Percentiles rank a stretch among this genome's conserved stretches.
Conservation (phyloP, 768 basidiomycete species). For the Mycena indigotica region DNA sequence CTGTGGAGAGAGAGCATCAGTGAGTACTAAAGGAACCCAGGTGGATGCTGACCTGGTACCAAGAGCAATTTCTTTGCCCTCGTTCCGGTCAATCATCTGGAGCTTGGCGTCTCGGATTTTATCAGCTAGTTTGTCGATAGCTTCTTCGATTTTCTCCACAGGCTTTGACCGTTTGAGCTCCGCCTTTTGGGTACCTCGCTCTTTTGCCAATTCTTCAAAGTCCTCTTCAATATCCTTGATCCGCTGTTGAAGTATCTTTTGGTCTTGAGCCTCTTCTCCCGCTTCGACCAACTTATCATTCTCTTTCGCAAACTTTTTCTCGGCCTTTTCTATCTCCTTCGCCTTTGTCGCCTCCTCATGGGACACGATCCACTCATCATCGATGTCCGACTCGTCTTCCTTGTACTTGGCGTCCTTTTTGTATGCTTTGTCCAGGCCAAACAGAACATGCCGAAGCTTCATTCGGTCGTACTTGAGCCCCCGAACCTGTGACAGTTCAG, state of each 20-base stretch:
- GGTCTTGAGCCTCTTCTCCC: conserved; percentile 57
- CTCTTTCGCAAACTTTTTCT: conserved; percentile 95
- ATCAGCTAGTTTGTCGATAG: conserved; percentile 82
- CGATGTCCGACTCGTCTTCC: conserved; percentile 89
- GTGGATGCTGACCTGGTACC: conserved; percentile 69
- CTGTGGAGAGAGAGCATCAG: conserved; percentile 36
- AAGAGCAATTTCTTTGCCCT: conserved; percentile 91
- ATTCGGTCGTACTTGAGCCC: conserved; percentile 94
- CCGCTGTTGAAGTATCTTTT: conserved; percentile 67
- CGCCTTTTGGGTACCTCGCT: conserved; percentile 78
- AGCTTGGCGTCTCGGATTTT: conserved; percentile 84
- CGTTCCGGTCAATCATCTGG: conserved; percentile 90
- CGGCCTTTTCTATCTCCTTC: conserved; percentile 84
- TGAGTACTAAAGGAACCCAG: conserved; percentile 7
- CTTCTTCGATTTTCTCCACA: conserved; percentile 77
- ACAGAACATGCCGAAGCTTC: conserved; percentile 90
- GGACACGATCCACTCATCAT: conserved; percentile 84
- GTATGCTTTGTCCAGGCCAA: conserved; percentile 73
- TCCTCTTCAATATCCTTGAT: conserved; percentile 75
- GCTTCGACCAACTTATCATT: conserved; percentile 84
- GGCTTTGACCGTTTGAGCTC: conserved; percentile 66
- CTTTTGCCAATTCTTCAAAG: conserved; percentile 71
- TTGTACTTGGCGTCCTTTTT: conserved; percentile 80
- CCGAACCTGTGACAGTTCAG: conserved; percentile 57
- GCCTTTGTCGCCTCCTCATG: conserved; percentile 78